Percentiles rank a stretch among this genome's conserved stretches.
These are phyloP conservation scores for Sistotremastrum suecicum DNA, from an alignment of 768 basidiomycete species.

Conservation along the genomic window DNA sequence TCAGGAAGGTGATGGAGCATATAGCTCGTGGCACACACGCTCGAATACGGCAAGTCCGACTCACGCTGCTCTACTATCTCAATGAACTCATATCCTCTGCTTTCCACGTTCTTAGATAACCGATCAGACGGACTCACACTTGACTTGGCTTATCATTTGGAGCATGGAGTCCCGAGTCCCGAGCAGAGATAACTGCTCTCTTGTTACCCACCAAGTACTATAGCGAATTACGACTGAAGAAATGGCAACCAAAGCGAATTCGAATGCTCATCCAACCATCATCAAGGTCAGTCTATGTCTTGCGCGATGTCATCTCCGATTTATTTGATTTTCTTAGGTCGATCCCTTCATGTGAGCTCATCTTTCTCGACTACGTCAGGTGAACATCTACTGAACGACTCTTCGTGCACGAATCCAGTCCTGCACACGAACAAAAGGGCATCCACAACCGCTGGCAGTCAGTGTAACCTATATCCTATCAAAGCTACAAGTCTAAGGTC, in stretches of 20 bases:
- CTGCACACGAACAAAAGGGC: conserved; percentile 45
- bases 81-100: too few relatives aligned
- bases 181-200: too few relatives aligned
- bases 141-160: too few relatives aligned
- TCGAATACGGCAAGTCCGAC: too few relatives aligned
- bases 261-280: conserved; percentile 42
- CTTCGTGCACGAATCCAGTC: conserved; percentile 17
- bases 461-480: conserved; percentile 12
- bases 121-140: too few relatives aligned
- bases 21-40: too few relatives aligned
- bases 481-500: neutral
- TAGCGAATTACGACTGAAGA: too few relatives aligned
- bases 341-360: conserved; percentile 52
- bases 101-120: too few relatives aligned
- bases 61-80: too few relatives aligned
- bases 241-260: conserved; percentile 53
- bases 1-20: too few relatives aligned
- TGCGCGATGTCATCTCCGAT: neutral
- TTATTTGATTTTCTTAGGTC: conserved; percentile 24
- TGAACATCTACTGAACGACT: neutral
- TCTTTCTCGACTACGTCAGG: neutral
- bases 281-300: conserved; percentile 29
- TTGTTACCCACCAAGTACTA: too few relatives aligned
- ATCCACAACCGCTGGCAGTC: conserved; percentile 68
- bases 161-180: too few relatives aligned